Evolutionary conservation across 257 asterid species (phyloP).

Genomic region (Cordia subcordata): DNA sequence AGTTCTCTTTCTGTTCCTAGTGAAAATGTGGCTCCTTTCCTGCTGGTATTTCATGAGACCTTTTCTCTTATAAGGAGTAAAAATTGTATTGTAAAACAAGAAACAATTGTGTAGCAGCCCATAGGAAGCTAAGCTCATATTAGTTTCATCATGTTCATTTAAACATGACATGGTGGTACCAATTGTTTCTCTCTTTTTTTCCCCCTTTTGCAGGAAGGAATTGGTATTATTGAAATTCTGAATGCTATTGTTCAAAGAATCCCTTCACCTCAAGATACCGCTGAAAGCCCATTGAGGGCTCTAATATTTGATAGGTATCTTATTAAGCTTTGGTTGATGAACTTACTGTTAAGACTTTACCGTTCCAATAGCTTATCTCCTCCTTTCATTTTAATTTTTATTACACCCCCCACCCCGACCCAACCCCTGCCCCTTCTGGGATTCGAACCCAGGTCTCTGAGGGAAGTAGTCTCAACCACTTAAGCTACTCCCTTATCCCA

Average conservation of each 20-base stretch:
- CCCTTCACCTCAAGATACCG: conserved; percentile 80
- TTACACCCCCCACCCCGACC: too few relatives aligned
- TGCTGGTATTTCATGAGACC: background rate
- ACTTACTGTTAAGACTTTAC: conserved; percentile 20
- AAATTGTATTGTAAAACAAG: background rate
- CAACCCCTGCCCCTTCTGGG: too few relatives aligned
- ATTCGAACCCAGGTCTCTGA: too few relatives aligned
- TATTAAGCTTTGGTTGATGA: conserved; percentile 50
- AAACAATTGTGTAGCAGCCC: too few relatives aligned
- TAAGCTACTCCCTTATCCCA: too few relatives aligned
- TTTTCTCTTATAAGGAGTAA: background rate
- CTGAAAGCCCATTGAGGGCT: conserved; percentile 84
- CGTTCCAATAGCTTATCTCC: background rate
- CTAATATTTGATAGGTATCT: conserved; percentile 97
- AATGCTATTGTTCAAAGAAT: conserved; percentile 78
- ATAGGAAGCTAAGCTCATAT: too few relatives aligned
- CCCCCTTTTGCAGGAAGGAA: conserved; percentile 67
- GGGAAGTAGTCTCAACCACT: too few relatives aligned
- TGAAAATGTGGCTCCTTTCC: background rate
- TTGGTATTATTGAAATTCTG: conserved; percentile 77
- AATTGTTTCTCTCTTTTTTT: conserved; percentile 2
- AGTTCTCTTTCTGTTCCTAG: conserved; percentile 14
- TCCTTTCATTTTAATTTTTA: too few relatives aligned
- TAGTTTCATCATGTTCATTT: too few relatives aligned
- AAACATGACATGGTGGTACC: background rate